Conservation (phyloP, 352 stramenopile genomes). For the Pilasporangium apinafurcum region DNA sequence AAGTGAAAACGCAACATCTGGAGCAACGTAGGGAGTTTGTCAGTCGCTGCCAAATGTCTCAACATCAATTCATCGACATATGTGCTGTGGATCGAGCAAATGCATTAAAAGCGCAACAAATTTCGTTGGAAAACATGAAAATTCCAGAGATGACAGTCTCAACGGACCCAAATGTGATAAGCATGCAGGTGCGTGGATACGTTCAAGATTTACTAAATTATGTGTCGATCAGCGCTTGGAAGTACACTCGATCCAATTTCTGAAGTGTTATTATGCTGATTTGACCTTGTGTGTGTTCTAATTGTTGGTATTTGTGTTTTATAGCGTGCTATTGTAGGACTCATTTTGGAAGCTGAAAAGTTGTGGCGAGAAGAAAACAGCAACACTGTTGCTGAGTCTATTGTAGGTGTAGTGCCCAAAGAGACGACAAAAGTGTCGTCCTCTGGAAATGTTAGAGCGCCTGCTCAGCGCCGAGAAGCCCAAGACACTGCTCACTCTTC, state of each 20-base stretch:
- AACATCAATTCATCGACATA: conserved; percentile 77
- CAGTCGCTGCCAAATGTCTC: conserved; percentile 60
- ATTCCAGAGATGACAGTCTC: conserved; percentile 66
- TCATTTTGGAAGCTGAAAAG: conserved; percentile 69
- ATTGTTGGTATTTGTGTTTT: conserved; percentile 1
- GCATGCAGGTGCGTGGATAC: conserved; percentile 46
- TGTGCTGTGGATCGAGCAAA: conserved; percentile 56
- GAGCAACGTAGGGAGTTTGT: conserved; percentile 64
- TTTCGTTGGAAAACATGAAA: conserved; percentile 63
- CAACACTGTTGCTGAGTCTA: conserved; percentile 7
- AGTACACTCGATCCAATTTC: neutral
- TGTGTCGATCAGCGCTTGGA: neutral
- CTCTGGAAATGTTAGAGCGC: neutral
- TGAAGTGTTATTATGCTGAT: neutral
- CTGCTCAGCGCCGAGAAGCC: neutral
- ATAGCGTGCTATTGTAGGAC: conserved; percentile 54
- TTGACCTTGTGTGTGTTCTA: neutral
- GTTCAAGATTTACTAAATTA: too few relatives aligned
- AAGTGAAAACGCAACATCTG: conserved; percentile 53
- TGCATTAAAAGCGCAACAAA: conserved; percentile 59
- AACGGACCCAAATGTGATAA: conserved; percentile 28
- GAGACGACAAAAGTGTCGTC: neutral
- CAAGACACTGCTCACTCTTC: conserved; percentile 1
- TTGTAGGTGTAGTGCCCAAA: neutral
- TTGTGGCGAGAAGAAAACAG: conserved; percentile 48